A percentile compares a stretch with the other conserved stretches of the same genome.
These are phyloP conservation scores for Dryas alaskensis DNA, from an alignment of 306 rosid species.

Conservation along the genomic window DNA sequence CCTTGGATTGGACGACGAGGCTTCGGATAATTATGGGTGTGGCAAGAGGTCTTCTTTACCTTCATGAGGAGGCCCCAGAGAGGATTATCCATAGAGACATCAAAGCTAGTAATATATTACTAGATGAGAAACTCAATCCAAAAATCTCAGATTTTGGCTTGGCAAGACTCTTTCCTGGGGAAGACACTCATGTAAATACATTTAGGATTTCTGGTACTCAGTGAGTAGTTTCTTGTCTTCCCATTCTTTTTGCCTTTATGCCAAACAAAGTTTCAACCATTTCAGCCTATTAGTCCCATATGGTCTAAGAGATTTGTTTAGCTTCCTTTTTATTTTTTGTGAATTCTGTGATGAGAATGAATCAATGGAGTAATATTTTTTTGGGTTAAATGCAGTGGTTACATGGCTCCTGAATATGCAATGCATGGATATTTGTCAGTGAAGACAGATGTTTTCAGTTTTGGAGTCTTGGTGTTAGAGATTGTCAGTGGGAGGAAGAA, in stretches of 20 bases:
- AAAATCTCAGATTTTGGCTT: conserved; percentile 87
- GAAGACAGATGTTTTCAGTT: conserved; percentile 88
- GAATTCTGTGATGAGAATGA: neutral
- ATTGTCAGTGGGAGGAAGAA: conserved; percentile 84
- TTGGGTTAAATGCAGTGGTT: conserved; percentile 55
- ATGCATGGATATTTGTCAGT: conserved; percentile 79
- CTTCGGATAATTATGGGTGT: conserved; percentile 59
- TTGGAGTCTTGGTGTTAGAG: conserved; percentile 76
- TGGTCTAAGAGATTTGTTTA: no score
- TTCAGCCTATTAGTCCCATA: neutral
- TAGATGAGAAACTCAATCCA: conserved; percentile 71
- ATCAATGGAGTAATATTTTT: neutral
- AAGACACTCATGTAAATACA: conserved; percentile 77
- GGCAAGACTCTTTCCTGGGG: conserved; percentile 94
- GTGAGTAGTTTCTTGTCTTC: conserved; percentile 55
- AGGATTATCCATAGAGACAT: conserved; percentile 90
- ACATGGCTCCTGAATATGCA: conserved; percentile 95
- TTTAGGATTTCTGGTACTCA: conserved; percentile 84
- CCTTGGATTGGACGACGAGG: conserved; percentile 65
- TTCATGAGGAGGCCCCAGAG: conserved; percentile 83
- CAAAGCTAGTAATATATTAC: conserved; percentile 82
- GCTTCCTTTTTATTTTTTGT: neutral
- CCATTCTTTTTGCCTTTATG: conserved; percentile 14
- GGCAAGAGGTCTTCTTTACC: conserved; percentile 78
- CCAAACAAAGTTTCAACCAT: neutral